phyloP scores from a whole-genome alignment of 108 stramenopile genomes.

The Aurantiochytrium sp. region DNA sequence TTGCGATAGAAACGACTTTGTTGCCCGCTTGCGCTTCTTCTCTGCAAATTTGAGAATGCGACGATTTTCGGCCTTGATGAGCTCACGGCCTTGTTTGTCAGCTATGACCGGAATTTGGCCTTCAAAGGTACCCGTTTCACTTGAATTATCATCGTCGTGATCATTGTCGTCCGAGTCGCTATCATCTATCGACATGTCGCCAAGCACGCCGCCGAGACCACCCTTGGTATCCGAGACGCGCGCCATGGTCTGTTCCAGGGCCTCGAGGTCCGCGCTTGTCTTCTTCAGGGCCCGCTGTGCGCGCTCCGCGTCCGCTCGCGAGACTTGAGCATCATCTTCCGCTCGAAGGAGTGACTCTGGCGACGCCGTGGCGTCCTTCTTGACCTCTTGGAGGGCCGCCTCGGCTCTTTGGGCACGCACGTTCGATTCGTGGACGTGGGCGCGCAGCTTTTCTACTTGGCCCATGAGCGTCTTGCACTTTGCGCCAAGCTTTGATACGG shows the following conservation, averaged over 20 bases:
- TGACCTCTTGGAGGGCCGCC: background rate
- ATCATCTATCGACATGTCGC: background rate
- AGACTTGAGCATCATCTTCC: background rate
- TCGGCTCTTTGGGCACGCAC: background rate
- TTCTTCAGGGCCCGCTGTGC: background rate
- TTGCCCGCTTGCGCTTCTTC: background rate
- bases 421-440: background rate
- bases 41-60: constrained; percentile 4
- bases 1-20: background rate
- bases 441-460: background rate
- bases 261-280: background rate
- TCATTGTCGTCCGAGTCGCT: background rate
- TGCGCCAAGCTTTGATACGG: background rate
- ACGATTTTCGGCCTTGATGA: constrained; percentile 9
- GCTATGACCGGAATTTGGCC: background rate
- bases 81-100: background rate
- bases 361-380: background rate
- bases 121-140: background rate
- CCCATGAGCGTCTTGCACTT: background rate
- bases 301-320: background rate
- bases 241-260: background rate
- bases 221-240: background rate
- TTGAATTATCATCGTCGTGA: background rate
- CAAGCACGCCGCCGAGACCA: background rate
- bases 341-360: background rate